phyloP scores from a whole-genome alignment of 805 yeast genomes.

The Starmerella floricola region DNA sequence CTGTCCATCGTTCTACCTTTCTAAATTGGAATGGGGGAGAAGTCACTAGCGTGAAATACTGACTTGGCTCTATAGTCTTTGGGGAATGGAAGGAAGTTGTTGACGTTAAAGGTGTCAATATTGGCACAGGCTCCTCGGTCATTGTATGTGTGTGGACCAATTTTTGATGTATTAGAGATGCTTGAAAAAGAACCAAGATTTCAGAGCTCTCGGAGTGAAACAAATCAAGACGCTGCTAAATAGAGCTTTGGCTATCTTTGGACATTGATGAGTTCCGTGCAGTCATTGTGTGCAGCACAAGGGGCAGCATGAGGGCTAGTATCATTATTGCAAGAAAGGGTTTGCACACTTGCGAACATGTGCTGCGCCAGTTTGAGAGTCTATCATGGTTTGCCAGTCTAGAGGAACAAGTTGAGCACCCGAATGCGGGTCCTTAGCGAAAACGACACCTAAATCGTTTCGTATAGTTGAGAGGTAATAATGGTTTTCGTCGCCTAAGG shows the following conservation, averaged over 20 bases:
- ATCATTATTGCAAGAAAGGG: slow-evolving; percentile 39
- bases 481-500: slow-evolving; percentile 87
- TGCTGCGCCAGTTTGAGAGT: slow-evolving; percentile 56
- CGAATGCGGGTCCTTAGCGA: slow-evolving; percentile 57
- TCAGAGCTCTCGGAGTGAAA: no score
- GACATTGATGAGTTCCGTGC: no score
- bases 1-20: background rate
- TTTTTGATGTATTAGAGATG: no score
- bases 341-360: slow-evolving; percentile 88
- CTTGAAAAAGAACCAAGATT: no score
- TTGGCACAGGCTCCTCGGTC: no score
- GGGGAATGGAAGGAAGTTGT: background rate
- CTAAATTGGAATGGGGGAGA: background rate
- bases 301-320: no score
- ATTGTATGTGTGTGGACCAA: no score
- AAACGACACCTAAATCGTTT: slow-evolving; percentile 86
- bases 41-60: background rate
- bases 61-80: background rate
- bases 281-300: no score
- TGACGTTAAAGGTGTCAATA: background rate
- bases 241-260: no score
- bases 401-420: slow-evolving; percentile 76
- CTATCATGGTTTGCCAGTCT: slow-evolving; percentile 93
- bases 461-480: slow-evolving; percentile 82
- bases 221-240: no score